Evolutionary conservation across 2,329 filamentous ascomycete genomes (phyloP), one percentile per base, ranked within the genome.

Genomic region (Endoconidiophora laricicola): DNA sequence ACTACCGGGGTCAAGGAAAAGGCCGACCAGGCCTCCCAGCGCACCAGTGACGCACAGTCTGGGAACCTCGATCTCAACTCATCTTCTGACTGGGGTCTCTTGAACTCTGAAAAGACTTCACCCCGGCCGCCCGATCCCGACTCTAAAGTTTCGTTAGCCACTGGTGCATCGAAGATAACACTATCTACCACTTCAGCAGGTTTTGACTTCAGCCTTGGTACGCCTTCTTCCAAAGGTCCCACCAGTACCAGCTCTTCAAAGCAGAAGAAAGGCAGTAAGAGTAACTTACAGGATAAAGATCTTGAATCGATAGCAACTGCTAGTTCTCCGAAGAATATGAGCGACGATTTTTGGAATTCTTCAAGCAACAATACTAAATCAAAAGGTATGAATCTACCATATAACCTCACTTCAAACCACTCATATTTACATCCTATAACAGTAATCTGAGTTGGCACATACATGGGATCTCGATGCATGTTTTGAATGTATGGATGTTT

Each of bases 341-440:
- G 38, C 38, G 47, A 49, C 40, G 41, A 49, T 49, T 44, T 49
- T 29, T 49, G 47, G 47, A 49, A 49, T 22, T 43, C 40, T 38
- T n/a, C 44, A 48, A 23, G 38, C 41, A 43, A 29, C 40, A 33
- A 22, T 44, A 49, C 43, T 39, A 49, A 33, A 33, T 12, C 7
- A 33, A 33, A 44, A 44, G 47, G 47, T 49, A 44, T 18, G 18
- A 18, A 14, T 24, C 39, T 24, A 23, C 40, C 23, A 37, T 33
- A 3, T 20, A 33, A 33, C 9, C 9, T 9, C 6, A 33, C 29
- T 33, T 4, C 29, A 33, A 33, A 6, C 29, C 29, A 7, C 9
- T 12, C 29, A 33, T 33, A 33, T 18, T 18, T 6, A 33, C 29
- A 33, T 33, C 26, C 7, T 33, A 33, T 16, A 16, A 29, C 22